A percentile compares a stretch with the other conserved stretches of the same genome.
Evolutionary conservation across 129 eudicot genomes (phyloP).

Genomic region (sunflower (Helianthus annuus)): HanXRQr2.0-SUNRISE NC_035446.2:134601887-134602386

Average conservation of each 20-base stretch:
- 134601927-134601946: not conserved
- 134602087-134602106: conserved; percentile 16
- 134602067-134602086: conserved; percentile 10
- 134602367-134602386: not conserved
- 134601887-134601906: not conserved
- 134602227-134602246: conserved; percentile 5
- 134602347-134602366: not conserved
- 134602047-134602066: not conserved
- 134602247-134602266: not conserved
- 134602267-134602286: conserved; percentile 4
- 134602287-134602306: not conserved
- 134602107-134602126: conserved; percentile 4
- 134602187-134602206: not conserved
- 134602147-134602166: not conserved
- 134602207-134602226: not conserved
- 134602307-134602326: not conserved
- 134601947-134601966: not conserved
- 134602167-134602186: not conserved
- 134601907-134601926: conserved; percentile 6
- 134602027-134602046: conserved; percentile 5
- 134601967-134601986: not conserved
- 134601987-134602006: not conserved
- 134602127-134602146: conserved; percentile 1
- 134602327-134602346: not conserved
- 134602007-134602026: not conserved